phyloP scores from a whole-genome alignment of 2,329 filamentous ascomycete genomes.

The Monilinia aucupariae region DNA sequence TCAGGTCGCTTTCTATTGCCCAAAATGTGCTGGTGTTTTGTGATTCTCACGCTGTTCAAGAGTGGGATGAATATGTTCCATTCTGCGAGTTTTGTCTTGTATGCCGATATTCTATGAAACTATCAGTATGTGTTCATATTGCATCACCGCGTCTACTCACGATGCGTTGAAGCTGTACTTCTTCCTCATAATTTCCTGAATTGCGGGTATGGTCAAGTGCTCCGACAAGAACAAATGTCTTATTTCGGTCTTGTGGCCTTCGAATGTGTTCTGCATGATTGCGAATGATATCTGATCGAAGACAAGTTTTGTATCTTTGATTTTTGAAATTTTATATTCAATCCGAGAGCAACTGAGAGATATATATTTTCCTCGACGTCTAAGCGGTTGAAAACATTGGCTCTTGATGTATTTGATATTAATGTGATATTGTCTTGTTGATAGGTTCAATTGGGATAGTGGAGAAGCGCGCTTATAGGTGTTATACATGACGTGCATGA shows the following conservation, averaged over 20 bases:
- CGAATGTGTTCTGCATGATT: conserved; percentile 14
- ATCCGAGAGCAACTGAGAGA: background rate
- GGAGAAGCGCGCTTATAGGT: conserved; percentile 16
- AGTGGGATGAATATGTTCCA: conserved; percentile 15
- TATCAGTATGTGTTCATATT: background rate
- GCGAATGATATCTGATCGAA: background rate
- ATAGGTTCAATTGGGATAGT: conserved; percentile 13
- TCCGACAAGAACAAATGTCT: conserved; percentile 11
- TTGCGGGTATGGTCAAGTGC: conserved; percentile 6
- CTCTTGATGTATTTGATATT: background rate
- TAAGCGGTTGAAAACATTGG: conserved; percentile 1
- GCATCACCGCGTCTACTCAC: background rate
- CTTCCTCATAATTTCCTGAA: conserved; percentile 17
- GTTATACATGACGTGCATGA: conserved; percentile 17
- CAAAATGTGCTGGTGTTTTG: conserved; percentile 1
- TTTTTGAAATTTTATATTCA: background rate
- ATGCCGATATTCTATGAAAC: conserved; percentile 7
- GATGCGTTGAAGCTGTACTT: conserved; percentile 9
- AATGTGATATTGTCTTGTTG: conserved; percentile 12
- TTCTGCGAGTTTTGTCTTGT: conserved; percentile 16
- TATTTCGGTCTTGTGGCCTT: conserved; percentile 13
- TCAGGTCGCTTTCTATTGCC: conserved; percentile 6
- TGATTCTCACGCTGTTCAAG: background rate
- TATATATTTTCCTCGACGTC: conserved; percentile 5
- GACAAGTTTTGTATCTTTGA: background rate